Conservation (phyloP, 1,284 basidiomycete genomes). For the Rhodotorula sp. region DNA sequence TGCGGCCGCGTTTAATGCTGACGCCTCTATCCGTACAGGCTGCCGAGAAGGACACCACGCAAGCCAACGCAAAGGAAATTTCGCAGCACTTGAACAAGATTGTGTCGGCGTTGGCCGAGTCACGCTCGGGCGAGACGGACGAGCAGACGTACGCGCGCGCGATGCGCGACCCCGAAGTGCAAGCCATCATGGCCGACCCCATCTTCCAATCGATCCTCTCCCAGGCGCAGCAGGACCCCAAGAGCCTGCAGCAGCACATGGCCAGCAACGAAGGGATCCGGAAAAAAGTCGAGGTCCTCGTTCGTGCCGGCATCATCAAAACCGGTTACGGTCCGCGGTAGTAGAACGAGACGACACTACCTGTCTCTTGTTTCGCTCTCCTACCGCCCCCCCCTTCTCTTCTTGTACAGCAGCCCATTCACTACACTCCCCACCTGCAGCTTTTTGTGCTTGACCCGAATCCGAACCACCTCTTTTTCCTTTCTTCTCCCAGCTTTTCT, state of each 20-base stretch:
- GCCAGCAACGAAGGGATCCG: conserved; percentile 78
- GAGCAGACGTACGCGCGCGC: conserved; percentile 90
- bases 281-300: conserved; percentile 84
- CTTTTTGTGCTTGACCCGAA: too few relatives aligned
- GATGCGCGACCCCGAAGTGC: conserved; percentile 90
- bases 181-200: conserved; percentile 80
- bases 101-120: conserved; percentile 73
- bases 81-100: conserved; percentile 72
- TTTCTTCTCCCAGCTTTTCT: too few relatives aligned
- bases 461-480: too few relatives aligned
- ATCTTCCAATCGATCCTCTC: conserved; percentile 87
- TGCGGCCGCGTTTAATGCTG: background rate
- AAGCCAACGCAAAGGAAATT: conserved; percentile 78
- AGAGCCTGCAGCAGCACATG: conserved; percentile 92
- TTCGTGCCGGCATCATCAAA: conserved; percentile 49
- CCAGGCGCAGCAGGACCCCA: conserved; percentile 87
- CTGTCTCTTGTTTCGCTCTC: background rate
- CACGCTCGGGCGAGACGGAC: conserved; percentile 84
- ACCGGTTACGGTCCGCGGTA: conserved; percentile 14
- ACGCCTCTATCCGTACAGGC: conserved; percentile 52
- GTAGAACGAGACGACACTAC: too few relatives aligned
- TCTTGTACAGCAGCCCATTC: background rate
- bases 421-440: background rate
- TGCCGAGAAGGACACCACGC: conserved; percentile 68
- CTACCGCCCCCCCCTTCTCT: background rate